Evolutionary conservation across 75 land plant species (phyloP), one percentile per base, ranked within the genome.

Genomic region (Sequoia sempervirens): DNA sequence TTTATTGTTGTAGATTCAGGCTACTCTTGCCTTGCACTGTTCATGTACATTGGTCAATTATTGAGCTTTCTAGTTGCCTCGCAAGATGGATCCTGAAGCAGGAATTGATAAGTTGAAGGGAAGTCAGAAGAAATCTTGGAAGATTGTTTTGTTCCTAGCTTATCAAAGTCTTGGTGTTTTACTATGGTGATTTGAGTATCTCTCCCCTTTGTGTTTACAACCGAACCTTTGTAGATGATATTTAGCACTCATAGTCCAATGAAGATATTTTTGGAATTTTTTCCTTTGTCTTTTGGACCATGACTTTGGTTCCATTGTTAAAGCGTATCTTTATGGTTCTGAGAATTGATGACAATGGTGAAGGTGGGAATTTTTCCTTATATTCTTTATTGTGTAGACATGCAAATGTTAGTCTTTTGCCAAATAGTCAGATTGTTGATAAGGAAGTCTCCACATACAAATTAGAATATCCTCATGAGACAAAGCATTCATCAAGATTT

Each of bases 291-390:
- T 83, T 88, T 75, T 88, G 86, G 85, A 88, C 87, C 38, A 81
- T 34, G 36, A 34, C 36, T 34, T 34, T 34, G 36, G 36, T 0
- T 0, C 36, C 36, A 34, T 34, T 34, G 54, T 28, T 83, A 38
- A 88, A 88, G 41, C 86, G 86, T 47, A 79, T 84, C 20, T 70
- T 88, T 47, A 80, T 88, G 46, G 89, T 88, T 3, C 83, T 88
- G 46, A 61, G 88, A 73, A 87, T 87, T 81, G n/a, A 88, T 83
- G 89, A 88, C 80, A 86, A 88, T 83, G 89, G 89, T 34, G 85
- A 88, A 93, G 94, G 94, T 66, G 94, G 94, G 12, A 90, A 92
- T 2, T 90, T 90, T 80, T 91, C 93, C 46, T 81, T 92, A 7
- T 93, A 93, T 43, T 86, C 93, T 14, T 47, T 88, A 40, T 84